These are phyloP conservation scores for Malbranchea cinnamomea DNA, from an alignment of 2,329 filamentous ascomycete genomes.

Conservation along the genomic window DNA sequence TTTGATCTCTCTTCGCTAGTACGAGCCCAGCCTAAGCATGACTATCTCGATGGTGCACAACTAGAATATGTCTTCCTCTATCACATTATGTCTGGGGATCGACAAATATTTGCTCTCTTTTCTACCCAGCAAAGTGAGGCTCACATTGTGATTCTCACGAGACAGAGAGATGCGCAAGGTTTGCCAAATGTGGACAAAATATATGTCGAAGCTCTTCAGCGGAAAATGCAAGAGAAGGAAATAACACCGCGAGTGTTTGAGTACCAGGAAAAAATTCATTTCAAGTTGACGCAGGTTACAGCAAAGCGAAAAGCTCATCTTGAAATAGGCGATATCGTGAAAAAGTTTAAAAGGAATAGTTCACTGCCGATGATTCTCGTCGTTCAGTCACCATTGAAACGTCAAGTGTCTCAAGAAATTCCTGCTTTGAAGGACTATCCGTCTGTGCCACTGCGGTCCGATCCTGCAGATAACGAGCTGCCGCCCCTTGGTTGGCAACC, in stretches of 20 bases:
- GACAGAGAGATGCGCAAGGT: conserved; percentile 64
- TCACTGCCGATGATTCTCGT: conserved; percentile 66
- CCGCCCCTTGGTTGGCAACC: conserved; percentile 89
- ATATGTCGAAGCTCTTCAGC: conserved; percentile 59
- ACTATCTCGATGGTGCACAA: conserved; percentile 61
- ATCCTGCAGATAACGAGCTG: conserved; percentile 69
- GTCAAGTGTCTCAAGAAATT: conserved; percentile 69
- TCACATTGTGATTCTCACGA: conserved; percentile 77
- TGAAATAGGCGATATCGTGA: conserved; percentile 74
- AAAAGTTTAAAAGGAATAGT: conserved; percentile 81
- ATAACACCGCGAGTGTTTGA: conserved; percentile 68
- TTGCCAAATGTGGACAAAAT: conserved; percentile 83
- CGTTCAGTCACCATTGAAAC: conserved; percentile 75
- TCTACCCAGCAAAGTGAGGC: conserved; percentile 69
- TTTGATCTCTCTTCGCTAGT: conserved; percentile 73
- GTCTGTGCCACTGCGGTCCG: conserved; percentile 63
- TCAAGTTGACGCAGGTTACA: conserved; percentile 76
- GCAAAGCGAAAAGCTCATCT: conserved; percentile 79
- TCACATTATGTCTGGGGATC: conserved; percentile 77
- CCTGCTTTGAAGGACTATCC: conserved; percentile 74
- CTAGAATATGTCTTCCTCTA: conserved; percentile 85
- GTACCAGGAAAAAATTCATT: conserved; percentile 74
- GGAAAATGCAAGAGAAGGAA: conserved; percentile 47
- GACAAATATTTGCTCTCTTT: conserved; percentile 87
- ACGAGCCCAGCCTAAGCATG: conserved; percentile 48